Percentiles rank a stretch among this genome's conserved stretches.
Conservation (phyloP, 2,329 filamentous ascomycete species). For the Dactylellina drechsleri region DNA sequence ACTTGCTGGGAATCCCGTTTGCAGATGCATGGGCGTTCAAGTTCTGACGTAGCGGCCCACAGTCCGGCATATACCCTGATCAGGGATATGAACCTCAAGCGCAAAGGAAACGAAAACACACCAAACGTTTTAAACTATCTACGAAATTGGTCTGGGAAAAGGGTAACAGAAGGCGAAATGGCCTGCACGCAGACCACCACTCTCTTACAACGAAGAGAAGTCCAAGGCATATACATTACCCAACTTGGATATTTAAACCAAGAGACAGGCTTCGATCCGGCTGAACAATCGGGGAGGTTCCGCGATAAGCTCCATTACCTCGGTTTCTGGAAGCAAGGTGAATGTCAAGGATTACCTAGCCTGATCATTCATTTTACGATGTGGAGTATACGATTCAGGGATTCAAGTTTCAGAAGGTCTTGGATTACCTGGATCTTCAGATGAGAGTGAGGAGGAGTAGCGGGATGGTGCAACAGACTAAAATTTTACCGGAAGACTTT, state of each 20-base stretch:
- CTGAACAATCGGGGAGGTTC: not conserved
- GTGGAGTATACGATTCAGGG: constrained; percentile 11
- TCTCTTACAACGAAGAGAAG: not conserved
- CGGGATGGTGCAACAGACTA: not conserved
- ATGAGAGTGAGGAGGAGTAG: not conserved
- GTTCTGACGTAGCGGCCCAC: constrained; percentile 12
- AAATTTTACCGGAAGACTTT: not conserved
- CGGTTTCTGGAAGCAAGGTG: constrained; percentile 27
- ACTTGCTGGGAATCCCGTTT: not conserved
- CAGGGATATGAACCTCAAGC: too few species aligned
- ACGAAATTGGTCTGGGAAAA: not conserved
- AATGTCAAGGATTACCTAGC: constrained; percentile 19
- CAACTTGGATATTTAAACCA: constrained; percentile 15
- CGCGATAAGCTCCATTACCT: constrained; percentile 1
- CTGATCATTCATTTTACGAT: constrained; percentile 22
- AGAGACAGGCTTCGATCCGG: not conserved
- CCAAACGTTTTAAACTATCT: not conserved
- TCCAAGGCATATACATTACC: constrained; percentile 24
- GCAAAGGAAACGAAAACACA: not conserved
- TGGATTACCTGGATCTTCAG: not conserved
- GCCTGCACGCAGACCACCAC: not conserved
- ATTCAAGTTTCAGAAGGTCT: not conserved
- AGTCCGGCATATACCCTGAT: not conserved
- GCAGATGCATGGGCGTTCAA: constrained; percentile 17
- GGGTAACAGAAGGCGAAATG: constrained; percentile 4